Evolutionary conservation across 192 early-diverging fungal species (phyloP).

Genomic region (Umbelopsis sp.): DNA sequence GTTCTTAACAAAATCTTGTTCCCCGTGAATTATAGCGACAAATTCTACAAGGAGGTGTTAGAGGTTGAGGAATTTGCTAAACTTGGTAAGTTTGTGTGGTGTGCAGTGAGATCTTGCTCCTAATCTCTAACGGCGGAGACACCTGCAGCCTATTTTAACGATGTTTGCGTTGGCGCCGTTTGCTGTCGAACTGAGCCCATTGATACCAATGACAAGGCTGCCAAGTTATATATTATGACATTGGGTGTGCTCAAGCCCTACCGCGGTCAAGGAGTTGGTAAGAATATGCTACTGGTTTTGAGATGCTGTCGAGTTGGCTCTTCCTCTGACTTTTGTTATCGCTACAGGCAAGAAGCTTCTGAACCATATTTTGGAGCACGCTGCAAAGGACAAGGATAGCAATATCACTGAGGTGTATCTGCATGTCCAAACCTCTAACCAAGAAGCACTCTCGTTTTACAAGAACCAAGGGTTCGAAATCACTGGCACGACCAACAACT

Average conservation of each 20-base stretch:
- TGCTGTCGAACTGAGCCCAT: conserved; percentile 76
- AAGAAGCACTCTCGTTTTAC: conserved; percentile 84
- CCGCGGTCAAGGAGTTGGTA: conserved; percentile 79
- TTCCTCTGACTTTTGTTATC: neutral
- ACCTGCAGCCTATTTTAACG: conserved; percentile 65
- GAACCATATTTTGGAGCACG: conserved; percentile 58
- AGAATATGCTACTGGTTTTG: neutral
- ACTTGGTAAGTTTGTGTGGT: conserved; percentile 51
- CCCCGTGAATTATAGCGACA: conserved; percentile 80
- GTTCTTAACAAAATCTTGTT: conserved; percentile 80
- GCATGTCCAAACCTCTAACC: conserved; percentile 87
- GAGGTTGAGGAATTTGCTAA: conserved; percentile 71
- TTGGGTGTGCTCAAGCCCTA: conserved; percentile 88
- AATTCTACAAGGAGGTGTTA: conserved; percentile 78
- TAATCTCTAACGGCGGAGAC: neutral
- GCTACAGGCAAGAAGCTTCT: conserved; percentile 60
- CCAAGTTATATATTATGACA: conserved; percentile 88
- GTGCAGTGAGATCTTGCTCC: neutral
- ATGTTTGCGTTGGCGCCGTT: conserved; percentile 78
- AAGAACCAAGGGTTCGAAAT: conserved; percentile 75
- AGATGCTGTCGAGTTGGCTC: too few species aligned
- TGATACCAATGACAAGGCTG: conserved; percentile 35
- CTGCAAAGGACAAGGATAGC: conserved; percentile 28
- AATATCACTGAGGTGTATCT: conserved; percentile 67
- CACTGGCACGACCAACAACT: conserved; percentile 59